Evolutionary conservation across 331 rosid species (phyloP).

Genomic region (Malus hybrid): DNA sequence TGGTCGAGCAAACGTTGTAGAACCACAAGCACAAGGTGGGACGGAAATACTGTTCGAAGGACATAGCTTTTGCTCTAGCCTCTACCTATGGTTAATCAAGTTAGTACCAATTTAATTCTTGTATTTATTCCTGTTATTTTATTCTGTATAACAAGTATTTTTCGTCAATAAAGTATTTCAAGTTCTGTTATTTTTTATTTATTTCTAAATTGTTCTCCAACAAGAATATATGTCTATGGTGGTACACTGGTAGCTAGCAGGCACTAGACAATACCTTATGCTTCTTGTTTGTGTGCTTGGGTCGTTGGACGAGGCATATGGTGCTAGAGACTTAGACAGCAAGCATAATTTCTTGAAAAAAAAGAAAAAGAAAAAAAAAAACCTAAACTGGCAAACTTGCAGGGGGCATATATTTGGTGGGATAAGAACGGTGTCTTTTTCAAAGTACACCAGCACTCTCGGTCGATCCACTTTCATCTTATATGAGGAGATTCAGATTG

Average conservation of each 20-base stretch:
- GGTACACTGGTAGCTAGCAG: background rate
- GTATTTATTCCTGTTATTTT: too few relatives aligned
- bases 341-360: background rate
- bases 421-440: slow-evolving; percentile 35
- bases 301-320: background rate
- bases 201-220: too few relatives aligned
- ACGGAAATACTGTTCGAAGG: too few relatives aligned
- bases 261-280: background rate
- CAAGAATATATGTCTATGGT: background rate
- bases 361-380: background rate
- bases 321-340: background rate
- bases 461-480: background rate
- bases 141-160: too few relatives aligned
- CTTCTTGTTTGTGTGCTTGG: background rate
- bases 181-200: too few relatives aligned
- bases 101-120: too few relatives aligned
- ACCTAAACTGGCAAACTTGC: background rate
- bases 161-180: too few relatives aligned
- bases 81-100: too few relatives aligned
- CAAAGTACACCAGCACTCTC: background rate
- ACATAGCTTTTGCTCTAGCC: too few relatives aligned
- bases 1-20: too few relatives aligned
- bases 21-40: too few relatives aligned
- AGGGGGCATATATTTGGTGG: background rate
- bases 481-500: background rate